A percentile compares a stretch with the other conserved stretches of the same genome.
Evolutionary conservation across 371 early-diverging fungal genomes (phyloP).

Genomic region (Mucor mucedo): DNA sequence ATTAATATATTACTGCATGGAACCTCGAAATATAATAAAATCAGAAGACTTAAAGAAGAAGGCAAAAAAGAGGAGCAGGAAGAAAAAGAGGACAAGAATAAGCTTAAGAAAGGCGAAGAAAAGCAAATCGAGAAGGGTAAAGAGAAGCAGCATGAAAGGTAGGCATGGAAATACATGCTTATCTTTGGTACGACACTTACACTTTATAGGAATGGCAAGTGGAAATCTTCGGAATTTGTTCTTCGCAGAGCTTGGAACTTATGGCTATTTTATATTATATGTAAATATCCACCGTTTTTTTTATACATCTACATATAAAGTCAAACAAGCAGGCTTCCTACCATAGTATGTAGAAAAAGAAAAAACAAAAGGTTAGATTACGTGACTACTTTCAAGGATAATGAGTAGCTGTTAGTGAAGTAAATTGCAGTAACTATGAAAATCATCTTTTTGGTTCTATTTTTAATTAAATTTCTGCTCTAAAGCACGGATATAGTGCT

Average conservation of each 20-base stretch:
- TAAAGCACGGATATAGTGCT: constrained; percentile 69
- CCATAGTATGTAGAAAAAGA: no score
- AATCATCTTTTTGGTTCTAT: not conserved
- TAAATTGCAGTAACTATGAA: no score
- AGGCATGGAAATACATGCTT: not conserved
- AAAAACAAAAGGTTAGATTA: no score
- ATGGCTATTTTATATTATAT: no score
- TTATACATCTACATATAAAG: no score
- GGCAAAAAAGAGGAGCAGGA: not conserved
- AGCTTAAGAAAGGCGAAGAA: not conserved
- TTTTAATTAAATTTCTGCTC: constrained; percentile 66
- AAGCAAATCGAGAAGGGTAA: not conserved
- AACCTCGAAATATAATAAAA: not conserved
- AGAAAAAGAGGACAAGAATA: not conserved
- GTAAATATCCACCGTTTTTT: no score
- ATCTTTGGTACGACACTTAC: not conserved
- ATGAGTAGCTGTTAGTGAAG: no score
- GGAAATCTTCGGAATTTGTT: not conserved
- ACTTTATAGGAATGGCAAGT: not conserved
- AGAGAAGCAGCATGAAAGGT: not conserved
- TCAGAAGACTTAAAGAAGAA: not conserved
- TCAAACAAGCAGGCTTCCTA: no score
- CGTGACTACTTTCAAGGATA: no score
- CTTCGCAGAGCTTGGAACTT: no score
- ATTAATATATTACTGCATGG: constrained; percentile 7